A percentile compares a stretch with the other conserved stretches of the same genome.
phyloP scores from a whole-genome alignment of 2,329 filamentous ascomycete genomes.

The Colletotrichum sublineola region DNA sequence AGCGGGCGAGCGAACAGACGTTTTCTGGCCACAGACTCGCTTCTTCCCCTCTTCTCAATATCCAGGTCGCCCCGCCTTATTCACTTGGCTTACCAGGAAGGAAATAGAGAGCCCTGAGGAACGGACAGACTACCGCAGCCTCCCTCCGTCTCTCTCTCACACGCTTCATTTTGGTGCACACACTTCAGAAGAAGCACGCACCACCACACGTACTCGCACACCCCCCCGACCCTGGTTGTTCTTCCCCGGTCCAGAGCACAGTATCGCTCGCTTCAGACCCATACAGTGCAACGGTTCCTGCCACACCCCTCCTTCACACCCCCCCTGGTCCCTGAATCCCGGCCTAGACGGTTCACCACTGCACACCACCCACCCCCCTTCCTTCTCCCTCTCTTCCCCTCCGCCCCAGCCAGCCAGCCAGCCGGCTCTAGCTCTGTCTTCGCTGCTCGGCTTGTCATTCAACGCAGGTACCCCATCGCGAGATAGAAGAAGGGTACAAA shows the following conservation, averaged over 20 bases:
- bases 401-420: constrained; percentile 39
- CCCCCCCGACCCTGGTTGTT: constrained; percentile 16
- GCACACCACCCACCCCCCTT: constrained; percentile 43
- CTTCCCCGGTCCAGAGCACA: constrained; percentile 39
- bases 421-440: constrained; percentile 40
- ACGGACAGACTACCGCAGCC: constrained; percentile 12
- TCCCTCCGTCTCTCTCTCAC: background rate
- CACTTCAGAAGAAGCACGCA: constrained; percentile 37
- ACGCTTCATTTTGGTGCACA: constrained; percentile 4
- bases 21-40: constrained; percentile 24
- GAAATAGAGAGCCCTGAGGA: constrained; percentile 20
- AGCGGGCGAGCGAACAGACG: constrained; percentile 37
- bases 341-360: constrained; percentile 33
- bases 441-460: constrained; percentile 50
- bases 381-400: constrained; percentile 38
- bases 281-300: constrained; percentile 34
- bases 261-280: background rate
- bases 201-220: constrained; percentile 14
- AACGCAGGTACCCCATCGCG: constrained; percentile 57
- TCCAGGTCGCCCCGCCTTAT: constrained; percentile 33
- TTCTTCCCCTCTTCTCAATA: constrained; percentile 15
- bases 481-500: constrained; percentile 64
- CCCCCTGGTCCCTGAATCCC: constrained; percentile 33
- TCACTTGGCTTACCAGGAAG: constrained; percentile 29
- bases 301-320: constrained; percentile 26